Evolutionary conservation across 441 rosid genomes (phyloP).

Genomic region (Gossypium schwendimanii): DNA sequence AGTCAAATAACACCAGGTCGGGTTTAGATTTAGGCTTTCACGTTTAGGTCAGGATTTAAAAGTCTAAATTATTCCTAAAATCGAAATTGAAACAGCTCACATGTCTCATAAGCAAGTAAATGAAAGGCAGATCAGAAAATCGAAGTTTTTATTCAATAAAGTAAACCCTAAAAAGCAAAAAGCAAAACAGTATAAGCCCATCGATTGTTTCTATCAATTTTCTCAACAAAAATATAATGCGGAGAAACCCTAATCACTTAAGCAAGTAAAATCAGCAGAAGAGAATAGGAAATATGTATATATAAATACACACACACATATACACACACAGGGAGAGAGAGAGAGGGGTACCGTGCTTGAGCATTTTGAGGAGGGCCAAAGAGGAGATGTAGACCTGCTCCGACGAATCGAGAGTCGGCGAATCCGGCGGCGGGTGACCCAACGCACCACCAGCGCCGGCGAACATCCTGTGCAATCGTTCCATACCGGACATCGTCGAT

Average conservation of each 20-base stretch:
- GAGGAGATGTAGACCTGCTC: conserved; percentile 91
- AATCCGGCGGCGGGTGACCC: conserved; percentile 80
- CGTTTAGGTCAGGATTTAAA: too few species aligned
- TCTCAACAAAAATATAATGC: neutral
- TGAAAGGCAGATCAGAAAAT: conserved; percentile 3
- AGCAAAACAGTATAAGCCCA: neutral
- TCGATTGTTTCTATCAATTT: neutral
- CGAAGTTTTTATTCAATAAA: neutral
- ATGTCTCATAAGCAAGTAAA: neutral
- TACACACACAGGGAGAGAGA: too few species aligned
- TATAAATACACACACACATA: too few species aligned
- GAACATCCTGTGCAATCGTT: conserved; percentile 75
- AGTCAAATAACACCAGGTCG: too few species aligned
- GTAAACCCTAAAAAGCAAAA: neutral
- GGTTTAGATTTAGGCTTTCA: too few species aligned
- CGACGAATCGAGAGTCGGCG: conserved; percentile 74
- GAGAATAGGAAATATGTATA: too few species aligned
- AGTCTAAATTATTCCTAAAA: neutral
- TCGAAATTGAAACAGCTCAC: neutral
- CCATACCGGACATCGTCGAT: conserved; percentile 49
- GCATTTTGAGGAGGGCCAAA: conserved; percentile 85
- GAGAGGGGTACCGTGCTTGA: conserved; percentile 52
- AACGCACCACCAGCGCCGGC: conserved; percentile 76
- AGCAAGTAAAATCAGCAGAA: too few species aligned
- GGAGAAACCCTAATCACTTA: neutral